Conservation (phyloP, 225 moss, liverwort and hornwort species). For the Sphagnum tenellum region DNA sequence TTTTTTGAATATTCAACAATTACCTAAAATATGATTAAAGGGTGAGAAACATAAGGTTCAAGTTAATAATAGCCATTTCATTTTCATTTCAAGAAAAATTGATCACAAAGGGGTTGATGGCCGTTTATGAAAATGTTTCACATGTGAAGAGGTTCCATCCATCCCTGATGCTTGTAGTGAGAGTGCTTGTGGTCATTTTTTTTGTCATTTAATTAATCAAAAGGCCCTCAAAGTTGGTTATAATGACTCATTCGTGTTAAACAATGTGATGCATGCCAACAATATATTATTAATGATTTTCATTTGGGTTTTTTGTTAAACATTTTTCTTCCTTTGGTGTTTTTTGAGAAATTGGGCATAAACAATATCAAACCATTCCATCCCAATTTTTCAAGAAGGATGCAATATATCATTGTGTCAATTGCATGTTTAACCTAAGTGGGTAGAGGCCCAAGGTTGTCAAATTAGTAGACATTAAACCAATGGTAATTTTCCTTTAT, state of each 20-base stretch:
- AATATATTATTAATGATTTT: background rate
- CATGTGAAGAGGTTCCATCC: background rate
- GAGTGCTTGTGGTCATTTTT: background rate
- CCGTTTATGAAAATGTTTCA: background rate
- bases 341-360: background rate
- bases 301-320: background rate
- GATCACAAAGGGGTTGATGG: background rate
- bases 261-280: background rate
- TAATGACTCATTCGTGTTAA: conserved; percentile 1
- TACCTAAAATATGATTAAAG: background rate
- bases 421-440: background rate
- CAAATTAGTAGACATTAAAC: background rate
- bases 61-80: background rate
- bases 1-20: background rate
- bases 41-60: background rate
- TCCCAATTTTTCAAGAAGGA: background rate
- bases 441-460: background rate
- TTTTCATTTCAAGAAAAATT: background rate
- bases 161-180: background rate
- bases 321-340: background rate
- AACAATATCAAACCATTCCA: background rate
- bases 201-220: background rate
- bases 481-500: background rate
- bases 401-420: background rate
- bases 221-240: background rate